Conservation (phyloP, 306 rosid genomes). For the Quercus parvula region DNA sequence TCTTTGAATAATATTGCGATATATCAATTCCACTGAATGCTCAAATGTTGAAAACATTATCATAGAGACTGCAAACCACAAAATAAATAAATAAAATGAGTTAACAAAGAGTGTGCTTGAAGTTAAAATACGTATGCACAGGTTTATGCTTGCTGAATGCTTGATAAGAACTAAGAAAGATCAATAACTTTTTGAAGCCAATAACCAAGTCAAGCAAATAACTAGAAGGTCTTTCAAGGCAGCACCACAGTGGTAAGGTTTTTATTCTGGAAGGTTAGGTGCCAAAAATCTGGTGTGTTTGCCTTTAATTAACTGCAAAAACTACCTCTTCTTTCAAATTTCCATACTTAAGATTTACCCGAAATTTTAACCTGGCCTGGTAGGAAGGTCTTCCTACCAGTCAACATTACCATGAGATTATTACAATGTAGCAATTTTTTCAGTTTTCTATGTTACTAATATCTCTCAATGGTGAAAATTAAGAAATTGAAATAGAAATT, state of each 20-base stretch:
- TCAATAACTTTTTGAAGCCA: background rate
- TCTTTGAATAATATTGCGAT: slow-evolving; percentile 37
- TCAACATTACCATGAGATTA: background rate
- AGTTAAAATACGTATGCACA: background rate
- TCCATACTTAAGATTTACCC: background rate
- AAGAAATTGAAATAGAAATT: background rate
- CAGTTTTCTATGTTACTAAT: background rate
- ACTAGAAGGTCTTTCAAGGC: background rate
- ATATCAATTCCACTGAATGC: slow-evolving; percentile 63
- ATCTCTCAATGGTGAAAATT: background rate
- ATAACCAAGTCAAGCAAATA: background rate
- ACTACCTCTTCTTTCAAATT: background rate
- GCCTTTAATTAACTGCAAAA: background rate
- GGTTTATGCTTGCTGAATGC: background rate
- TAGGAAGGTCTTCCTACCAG: background rate
- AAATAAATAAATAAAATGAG: background rate
- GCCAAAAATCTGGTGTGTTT: background rate
- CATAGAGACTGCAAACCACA: slow-evolving; percentile 45
- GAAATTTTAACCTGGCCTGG: background rate
- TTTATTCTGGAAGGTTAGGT: background rate
- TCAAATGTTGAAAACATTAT: slow-evolving; percentile 73
- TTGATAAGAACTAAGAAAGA: background rate
- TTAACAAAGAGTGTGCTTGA: slow-evolving; percentile 1
- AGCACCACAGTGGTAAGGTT: background rate
- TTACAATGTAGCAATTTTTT: background rate